Evolutionary conservation across 2,329 filamentous ascomycete genomes (phyloP).

Genomic region (Aspergillus ochraceus): DNA sequence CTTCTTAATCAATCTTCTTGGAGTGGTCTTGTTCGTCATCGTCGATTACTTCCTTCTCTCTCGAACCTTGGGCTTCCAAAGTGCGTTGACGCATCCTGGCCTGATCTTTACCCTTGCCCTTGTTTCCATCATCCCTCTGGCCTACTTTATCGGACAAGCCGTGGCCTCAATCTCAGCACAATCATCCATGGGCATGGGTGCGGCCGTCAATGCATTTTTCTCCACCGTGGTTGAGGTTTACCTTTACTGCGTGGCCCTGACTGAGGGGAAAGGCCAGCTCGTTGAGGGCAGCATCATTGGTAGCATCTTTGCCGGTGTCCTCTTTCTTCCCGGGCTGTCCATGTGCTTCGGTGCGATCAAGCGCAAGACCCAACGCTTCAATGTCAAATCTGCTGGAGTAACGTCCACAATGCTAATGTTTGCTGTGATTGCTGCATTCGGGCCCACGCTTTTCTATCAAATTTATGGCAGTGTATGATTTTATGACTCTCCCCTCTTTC

Average conservation of each 20-base stretch:
- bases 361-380: constrained; percentile 97
- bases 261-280: constrained; percentile 85
- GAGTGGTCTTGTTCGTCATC: constrained; percentile 89
- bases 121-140: constrained; percentile 90
- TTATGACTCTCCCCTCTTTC: background rate
- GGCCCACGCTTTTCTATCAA: constrained; percentile 95
- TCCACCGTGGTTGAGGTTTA: constrained; percentile 97
- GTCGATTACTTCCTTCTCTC: constrained; percentile 85
- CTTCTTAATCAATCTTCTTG: constrained; percentile 96
- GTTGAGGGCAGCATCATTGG: constrained; percentile 97
- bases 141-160: constrained; percentile 98
- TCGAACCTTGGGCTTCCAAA: constrained; percentile 66
- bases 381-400: constrained; percentile 91
- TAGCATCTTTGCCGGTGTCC: constrained; percentile 94
- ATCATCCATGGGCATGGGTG: constrained; percentile 96
- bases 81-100: constrained; percentile 75
- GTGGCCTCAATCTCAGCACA: constrained; percentile 98
- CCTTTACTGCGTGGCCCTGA: constrained; percentile 91
- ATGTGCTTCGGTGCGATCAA: constrained; percentile 99
- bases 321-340: constrained; percentile 90
- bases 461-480: constrained; percentile 82
- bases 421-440: constrained; percentile 91
- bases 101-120: constrained; percentile 83
- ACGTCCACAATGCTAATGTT: constrained; percentile 98
- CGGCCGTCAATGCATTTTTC: constrained; percentile 97